phyloP scores from a whole-genome alignment of 495 filamentous ascomycete species.

The Beverwykella pulmonaria region DNA sequence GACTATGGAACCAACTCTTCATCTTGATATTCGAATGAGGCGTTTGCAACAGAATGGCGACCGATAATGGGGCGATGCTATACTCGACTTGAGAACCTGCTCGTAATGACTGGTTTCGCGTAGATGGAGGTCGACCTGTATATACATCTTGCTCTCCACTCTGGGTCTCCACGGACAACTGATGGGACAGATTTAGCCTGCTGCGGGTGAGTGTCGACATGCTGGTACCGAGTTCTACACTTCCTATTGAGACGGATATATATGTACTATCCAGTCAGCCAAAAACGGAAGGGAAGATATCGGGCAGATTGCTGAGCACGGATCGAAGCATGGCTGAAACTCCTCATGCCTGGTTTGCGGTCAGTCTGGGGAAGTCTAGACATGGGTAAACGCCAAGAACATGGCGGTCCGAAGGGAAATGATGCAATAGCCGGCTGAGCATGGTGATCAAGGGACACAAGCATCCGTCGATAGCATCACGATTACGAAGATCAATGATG shows the following conservation, averaged over 20 bases:
- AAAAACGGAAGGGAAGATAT: slow-evolving; percentile 19
- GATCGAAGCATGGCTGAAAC: slow-evolving; percentile 25
- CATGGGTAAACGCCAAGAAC: slow-evolving; percentile 19
- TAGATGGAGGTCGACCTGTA: slow-evolving; percentile 10
- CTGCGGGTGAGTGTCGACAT: slow-evolving; percentile 27
- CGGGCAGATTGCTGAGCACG: slow-evolving; percentile 27
- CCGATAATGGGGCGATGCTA: background rate
- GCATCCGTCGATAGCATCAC: slow-evolving; percentile 10
- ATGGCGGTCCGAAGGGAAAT: slow-evolving; percentile 14
- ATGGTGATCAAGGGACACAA: background rate
- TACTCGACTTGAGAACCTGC: background rate
- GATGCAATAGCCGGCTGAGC: slow-evolving; percentile 13
- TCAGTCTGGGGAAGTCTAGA: slow-evolving; percentile 12
- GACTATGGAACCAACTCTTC: slow-evolving; percentile 30
- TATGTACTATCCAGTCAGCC: slow-evolving; percentile 19
- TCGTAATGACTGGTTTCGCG: slow-evolving; percentile 1
- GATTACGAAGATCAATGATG: background rate
- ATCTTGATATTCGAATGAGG: background rate
- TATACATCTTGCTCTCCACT: slow-evolving; percentile 20
- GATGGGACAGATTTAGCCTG: slow-evolving; percentile 36
- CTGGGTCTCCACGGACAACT: slow-evolving; percentile 7
- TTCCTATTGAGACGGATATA: slow-evolving; percentile 8
- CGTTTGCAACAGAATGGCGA: background rate
- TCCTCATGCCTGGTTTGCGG: slow-evolving; percentile 29
- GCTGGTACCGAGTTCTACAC: slow-evolving; percentile 22